Evolutionary conservation across 2,329 filamentous ascomycete genomes (phyloP).

Genomic region (Cryoendolithus antarcticus): DNA sequence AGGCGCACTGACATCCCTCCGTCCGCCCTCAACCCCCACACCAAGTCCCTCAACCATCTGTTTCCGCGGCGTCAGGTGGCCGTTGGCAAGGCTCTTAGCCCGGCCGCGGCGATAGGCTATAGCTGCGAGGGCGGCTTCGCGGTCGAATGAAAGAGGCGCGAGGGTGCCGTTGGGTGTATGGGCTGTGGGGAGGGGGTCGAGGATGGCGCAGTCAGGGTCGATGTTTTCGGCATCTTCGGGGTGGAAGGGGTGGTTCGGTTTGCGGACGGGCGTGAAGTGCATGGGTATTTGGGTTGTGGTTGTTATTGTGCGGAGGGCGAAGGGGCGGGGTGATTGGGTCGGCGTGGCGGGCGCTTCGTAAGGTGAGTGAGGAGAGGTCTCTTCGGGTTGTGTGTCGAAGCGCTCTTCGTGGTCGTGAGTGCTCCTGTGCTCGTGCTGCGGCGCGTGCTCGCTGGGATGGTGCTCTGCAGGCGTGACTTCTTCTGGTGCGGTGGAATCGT

Average conservation of each 20-base stretch:
- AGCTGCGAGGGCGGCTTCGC: conserved; percentile 63
- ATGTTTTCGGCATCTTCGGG: conserved; percentile 11
- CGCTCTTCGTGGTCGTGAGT: background rate
- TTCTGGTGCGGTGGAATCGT: background rate
- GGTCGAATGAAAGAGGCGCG: conserved; percentile 27
- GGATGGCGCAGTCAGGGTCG: conserved; percentile 6
- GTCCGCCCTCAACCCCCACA: conserved; percentile 17
- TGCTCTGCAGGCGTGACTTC: background rate
- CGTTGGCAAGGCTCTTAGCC: conserved; percentile 55
- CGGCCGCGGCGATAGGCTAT: conserved; percentile 62
- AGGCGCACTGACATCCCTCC: conserved; percentile 38
- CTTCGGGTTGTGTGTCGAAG: background rate
- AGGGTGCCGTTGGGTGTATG: conserved; percentile 6
- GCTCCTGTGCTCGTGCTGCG: background rate
- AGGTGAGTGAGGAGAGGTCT: too few relatives aligned
- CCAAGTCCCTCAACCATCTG: conserved; percentile 41
- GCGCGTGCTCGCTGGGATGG: background rate
- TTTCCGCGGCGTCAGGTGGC: conserved; percentile 48
- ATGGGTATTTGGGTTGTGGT: conserved; percentile 38
- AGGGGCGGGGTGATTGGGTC: conserved; percentile 8
- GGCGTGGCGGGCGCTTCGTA: conserved; percentile 2
- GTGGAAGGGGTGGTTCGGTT: conserved; percentile 9
- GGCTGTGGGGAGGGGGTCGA: background rate
- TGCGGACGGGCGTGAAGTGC: conserved; percentile 31
- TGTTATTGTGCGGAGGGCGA: conserved; percentile 30